Evolutionary conservation across 495 filamentous ascomycete species (phyloP).

Genomic region (Aspergillus olivimuriae): DNA sequence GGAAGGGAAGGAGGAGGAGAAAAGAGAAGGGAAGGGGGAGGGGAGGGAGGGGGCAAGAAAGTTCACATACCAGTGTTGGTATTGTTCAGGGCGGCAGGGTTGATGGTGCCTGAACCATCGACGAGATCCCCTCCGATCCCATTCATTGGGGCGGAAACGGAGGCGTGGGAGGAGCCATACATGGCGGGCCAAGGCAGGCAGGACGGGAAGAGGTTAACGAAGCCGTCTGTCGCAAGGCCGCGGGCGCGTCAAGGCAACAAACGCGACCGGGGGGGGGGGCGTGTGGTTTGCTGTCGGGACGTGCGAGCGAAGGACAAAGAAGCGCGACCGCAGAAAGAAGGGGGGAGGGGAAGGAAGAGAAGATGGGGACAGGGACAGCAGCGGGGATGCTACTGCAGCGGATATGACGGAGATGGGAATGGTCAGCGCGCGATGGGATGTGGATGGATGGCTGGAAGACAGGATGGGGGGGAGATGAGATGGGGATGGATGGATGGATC

Average conservation of each 20-base stretch:
- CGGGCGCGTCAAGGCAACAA: slow-evolving; percentile 29
- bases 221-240: slow-evolving; percentile 19
- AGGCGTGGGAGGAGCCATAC: slow-evolving; percentile 51
- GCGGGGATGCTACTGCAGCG: not conserved
- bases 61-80: slow-evolving; percentile 47
- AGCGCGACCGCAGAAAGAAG: slow-evolving; percentile 20
- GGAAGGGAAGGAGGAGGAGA: slow-evolving; percentile 3
- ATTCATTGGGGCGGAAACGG: slow-evolving; percentile 48
- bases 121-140: slow-evolving; percentile 56
- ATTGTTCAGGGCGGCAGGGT: slow-evolving; percentile 63
- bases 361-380: not conserved
- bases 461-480: not conserved
- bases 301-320: slow-evolving; percentile 19
- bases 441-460: not conserved
- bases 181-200: slow-evolving; percentile 40
- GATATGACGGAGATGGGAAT: not conserved
- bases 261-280: slow-evolving; percentile 22
- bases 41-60: not conserved
- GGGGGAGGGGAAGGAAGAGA: slow-evolving; percentile 5
- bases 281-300: slow-evolving; percentile 14
- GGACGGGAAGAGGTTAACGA: slow-evolving; percentile 27
- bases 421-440: not conserved
- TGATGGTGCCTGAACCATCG: slow-evolving; percentile 73
- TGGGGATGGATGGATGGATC: not conserved
- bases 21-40: slow-evolving; percentile 2